Evolutionary conservation across 495 filamentous ascomycete species (phyloP), one percentile per base, ranked within the genome.

Genomic region (Letharia columbiana): DNA sequence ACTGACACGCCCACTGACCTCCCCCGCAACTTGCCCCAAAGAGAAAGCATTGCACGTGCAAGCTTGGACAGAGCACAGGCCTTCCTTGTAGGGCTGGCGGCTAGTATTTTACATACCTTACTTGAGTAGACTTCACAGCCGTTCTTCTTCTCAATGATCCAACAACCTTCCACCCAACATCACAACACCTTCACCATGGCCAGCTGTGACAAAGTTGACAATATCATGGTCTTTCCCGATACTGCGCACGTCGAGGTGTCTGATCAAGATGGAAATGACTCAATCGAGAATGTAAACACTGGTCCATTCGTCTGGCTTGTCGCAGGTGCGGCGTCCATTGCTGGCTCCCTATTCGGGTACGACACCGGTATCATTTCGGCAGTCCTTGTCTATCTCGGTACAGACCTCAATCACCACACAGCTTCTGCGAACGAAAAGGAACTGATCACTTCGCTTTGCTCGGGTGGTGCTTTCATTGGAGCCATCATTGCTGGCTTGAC

Each of bases 321-420:
- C 63, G 75, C 76, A 18, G 65, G 75, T 18, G 77, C 77, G 6
- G 77, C 76, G 37, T 71, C 73, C 4, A 73, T 75, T 47, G 77
- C 71, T 9, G 77, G 78, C 28, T 66, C 79, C 15, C 69, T 80
- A 5, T 80, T 79, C 64, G 76, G 79, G 15, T 82, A 81, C 62
- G 79, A 82, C 65, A 81, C 80, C 42, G 79, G 79, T 41, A 76
- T 80, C 71, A 82, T 82, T 62, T 79, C 77, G 15, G 78, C 78
- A 0, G 76, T 81, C 17, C 70, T 81, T 23, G 77, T 81, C 42
- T 77, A 79, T 57, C 68, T 81, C 41, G 72, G 72, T 15, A 70
- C 47, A 56, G 69, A 73, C 59, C 74, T 81, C 31, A 72, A 74
- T 40, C 44, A 47, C 18, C 69, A 73, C 17, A 62, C 67, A 2